A percentile compares a stretch with the other conserved stretches of the same genome.
Conservation (phyloP, 345 rosid species). For the Excoecaria cochinchinensis region DNA sequence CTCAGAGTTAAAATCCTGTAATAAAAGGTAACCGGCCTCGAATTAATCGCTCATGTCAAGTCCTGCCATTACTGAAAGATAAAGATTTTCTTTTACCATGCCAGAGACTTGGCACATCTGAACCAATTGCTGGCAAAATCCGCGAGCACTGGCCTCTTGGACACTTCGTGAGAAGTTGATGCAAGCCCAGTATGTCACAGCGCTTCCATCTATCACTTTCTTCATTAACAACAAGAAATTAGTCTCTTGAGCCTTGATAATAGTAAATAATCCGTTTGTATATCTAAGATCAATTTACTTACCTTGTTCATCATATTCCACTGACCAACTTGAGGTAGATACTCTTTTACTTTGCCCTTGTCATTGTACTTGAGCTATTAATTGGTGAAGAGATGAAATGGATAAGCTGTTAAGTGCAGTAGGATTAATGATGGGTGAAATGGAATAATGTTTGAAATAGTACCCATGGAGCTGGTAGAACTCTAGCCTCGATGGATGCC, state of each 20-base stretch:
- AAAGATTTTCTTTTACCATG: conserved; percentile 31
- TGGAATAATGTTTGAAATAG: background rate
- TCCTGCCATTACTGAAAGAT: background rate
- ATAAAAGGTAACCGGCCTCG: background rate
- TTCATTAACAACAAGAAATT: conserved; percentile 9
- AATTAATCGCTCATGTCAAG: background rate
- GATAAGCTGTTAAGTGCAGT: conserved; percentile 1
- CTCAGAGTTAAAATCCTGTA: conserved; percentile 36
- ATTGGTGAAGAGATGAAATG: background rate
- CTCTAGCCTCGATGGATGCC: conserved; percentile 39
- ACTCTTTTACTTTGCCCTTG: conserved; percentile 38
- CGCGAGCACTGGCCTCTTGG: conserved; percentile 30
- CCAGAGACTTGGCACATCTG: conserved; percentile 43
- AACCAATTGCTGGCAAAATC: conserved; percentile 38
- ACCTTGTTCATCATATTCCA: conserved; percentile 58
- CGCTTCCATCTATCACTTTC: conserved; percentile 51
- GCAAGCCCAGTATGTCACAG: conserved; percentile 40
- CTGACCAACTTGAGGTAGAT: conserved; percentile 44
- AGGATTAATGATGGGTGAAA: background rate
- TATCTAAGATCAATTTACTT: conserved; percentile 2
- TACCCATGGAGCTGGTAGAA: conserved; percentile 52
- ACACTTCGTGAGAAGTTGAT: conserved; percentile 41
- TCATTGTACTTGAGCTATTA: conserved; percentile 43
- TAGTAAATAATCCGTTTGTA: background rate
- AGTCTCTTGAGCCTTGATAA: background rate